These are phyloP conservation scores for Oryza officinalis DNA, from an alignment of 176 grass and related monocot genomes.

Conservation along the genomic window DNA sequence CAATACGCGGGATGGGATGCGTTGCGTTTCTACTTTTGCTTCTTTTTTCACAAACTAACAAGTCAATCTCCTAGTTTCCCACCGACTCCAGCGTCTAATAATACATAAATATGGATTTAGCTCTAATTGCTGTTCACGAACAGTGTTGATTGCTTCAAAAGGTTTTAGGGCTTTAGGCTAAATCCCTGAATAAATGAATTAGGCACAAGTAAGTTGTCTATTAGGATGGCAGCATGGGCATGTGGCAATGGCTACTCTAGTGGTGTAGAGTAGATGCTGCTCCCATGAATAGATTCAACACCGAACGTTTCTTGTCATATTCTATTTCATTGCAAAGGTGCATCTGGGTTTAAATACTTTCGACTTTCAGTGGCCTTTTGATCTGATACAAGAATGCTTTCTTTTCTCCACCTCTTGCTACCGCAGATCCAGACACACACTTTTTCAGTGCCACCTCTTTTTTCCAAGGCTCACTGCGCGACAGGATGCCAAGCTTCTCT, in stretches of 20 bases:
- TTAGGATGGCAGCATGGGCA: neutral
- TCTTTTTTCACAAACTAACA: neutral
- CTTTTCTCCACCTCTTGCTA: neutral
- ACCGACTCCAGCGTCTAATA: neutral
- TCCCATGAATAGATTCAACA: neutral
- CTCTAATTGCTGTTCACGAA: slow-evolving; percentile 26
- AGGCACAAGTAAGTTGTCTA: neutral
- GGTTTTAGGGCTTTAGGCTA: neutral
- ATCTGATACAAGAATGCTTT: neutral
- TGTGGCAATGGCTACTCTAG: neutral
- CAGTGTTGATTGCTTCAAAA: neutral
- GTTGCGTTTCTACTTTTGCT: neutral
- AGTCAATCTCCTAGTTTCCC: too few relatives aligned
- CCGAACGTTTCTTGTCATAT: neutral
- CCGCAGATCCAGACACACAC: slow-evolving; percentile 49
- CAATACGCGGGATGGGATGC: too few relatives aligned
- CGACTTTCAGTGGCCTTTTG: neutral
- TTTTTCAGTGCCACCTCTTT: slow-evolving; percentile 39
- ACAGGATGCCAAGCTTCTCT: slow-evolving; percentile 49
- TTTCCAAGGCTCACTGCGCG: slow-evolving; percentile 17
- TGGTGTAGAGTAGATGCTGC: neutral
- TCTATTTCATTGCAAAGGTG: neutral
- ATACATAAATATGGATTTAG: neutral
- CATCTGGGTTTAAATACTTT: neutral
- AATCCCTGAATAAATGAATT: neutral